Base-by-base conservation (phyloP, 2,329 filamentous ascomycete species). In the Domatiomyces catenatus region DNA sequence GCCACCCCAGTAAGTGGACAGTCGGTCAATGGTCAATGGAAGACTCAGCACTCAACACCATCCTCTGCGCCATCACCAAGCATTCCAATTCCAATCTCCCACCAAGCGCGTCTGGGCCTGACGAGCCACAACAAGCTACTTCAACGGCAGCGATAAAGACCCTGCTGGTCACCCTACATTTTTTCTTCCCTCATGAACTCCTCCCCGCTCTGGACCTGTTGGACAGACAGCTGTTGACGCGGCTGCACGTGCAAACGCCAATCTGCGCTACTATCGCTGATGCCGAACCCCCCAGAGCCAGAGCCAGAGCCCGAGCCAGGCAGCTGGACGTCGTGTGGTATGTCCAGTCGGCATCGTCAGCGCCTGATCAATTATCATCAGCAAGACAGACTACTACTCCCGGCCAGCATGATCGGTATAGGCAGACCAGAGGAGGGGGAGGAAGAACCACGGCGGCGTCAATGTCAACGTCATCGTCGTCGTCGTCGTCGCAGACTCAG, bases 181-280 rank as follows among this genome's bases (percentile, higher is more conserved):
- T 87, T 32, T 70, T 95, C 12, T 93, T 93, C 61, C 88, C 88
- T 0, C 78, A 79, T 55, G 76, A 87, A 49, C 69, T 95, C 1
- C 79, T 95, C 1, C 85, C 87, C 2, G 87, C 90, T 0, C 74
- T 98, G 2, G 89, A 96, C 65, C 74, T 96, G 0, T 74, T 98
- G 0, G 92, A 98, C 65, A 77, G 86, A 22, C 70, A 75, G 2
- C 75, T 92, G 0, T 78, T 94, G 32, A 80, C 73, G 5, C 74
- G 79, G 1, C 65, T 45, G 19, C 19, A 45, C n/a, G 22, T 26
- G 28, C 8, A 39, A 44, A 19, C 17, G n/a, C n/a, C n/a, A n/a
- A 36, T 5, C 47, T 7, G 17, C 18, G 43, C 10, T 19, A 12
- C 19, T 6, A 15, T 22, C 43, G 12, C 24, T 5, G 26, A 43